Evolutionary conservation across 23 red algal species (phyloP).

Genomic region (Gracilariopsis chorda): DNA sequence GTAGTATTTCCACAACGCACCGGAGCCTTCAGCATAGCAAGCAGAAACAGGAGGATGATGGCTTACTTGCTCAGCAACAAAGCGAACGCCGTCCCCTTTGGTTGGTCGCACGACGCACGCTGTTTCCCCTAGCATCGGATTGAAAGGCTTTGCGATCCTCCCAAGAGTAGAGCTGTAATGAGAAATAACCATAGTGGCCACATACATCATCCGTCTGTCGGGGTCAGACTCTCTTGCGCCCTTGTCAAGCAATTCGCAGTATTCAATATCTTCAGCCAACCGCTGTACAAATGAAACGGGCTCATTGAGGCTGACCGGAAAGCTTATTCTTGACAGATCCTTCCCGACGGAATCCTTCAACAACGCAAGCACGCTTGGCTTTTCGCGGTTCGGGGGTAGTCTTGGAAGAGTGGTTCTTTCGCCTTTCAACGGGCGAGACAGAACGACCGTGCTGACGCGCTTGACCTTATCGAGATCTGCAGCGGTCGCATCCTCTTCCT

Average conservation of each 20-base stretch:
- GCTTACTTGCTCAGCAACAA: constrained; percentile 91
- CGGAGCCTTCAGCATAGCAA: constrained; percentile 79
- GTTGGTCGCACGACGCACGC: constrained; percentile 63
- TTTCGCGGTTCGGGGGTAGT: constrained; percentile 8
- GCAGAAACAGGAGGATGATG: constrained; percentile 92
- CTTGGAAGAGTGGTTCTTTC: constrained; percentile 19
- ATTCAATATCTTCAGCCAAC: constrained; percentile 91
- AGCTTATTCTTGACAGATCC: constrained; percentile 89
- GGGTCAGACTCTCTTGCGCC: constrained; percentile 72
- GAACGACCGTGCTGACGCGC: constrained; percentile 26
- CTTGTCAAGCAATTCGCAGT: constrained; percentile 81
- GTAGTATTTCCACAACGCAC: constrained; percentile 82
- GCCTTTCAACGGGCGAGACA: constrained; percentile 4
- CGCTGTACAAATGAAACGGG: constrained; percentile 95
- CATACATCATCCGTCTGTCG: constrained; percentile 76
- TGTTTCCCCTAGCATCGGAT: constrained; percentile 95
- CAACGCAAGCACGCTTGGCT: constrained; percentile 71
- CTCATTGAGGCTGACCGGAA: constrained; percentile 95
- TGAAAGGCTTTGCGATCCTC: constrained; percentile 91
- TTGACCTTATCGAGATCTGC: neutral
- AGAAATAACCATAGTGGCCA: constrained; percentile 80
- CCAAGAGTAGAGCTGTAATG: constrained; percentile 91
- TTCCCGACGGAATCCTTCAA: constrained; percentile 95
- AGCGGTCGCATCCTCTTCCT: neutral
- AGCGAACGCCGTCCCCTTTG: constrained; percentile 65